These are phyloP conservation scores for Pholiota molesta DNA, from an alignment of 768 basidiomycete species.

Conservation along the genomic window DNA sequence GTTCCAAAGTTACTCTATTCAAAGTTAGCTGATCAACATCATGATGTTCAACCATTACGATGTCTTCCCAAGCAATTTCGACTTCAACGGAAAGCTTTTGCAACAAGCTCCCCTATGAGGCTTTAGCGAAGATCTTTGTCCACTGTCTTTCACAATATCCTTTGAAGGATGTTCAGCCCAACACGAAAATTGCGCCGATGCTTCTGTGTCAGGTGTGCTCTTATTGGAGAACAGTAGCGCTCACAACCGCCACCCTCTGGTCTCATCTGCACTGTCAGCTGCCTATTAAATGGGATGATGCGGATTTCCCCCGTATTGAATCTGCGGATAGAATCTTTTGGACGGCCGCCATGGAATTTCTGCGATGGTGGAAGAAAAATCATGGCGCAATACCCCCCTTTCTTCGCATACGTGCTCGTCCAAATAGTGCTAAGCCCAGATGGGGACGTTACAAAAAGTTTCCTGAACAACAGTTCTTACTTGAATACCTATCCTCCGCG, in stretches of 20 bases:
- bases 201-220: neutral
- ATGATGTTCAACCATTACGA: neutral
- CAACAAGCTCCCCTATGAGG: neutral
- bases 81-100: neutral
- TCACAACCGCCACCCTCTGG: neutral
- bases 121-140: neutral
- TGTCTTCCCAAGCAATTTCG: neutral
- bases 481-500: neutral
- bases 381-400: neutral
- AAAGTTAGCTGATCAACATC: no score
- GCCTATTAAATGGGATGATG: neutral
- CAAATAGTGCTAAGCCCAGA: neutral
- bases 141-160: neutral
- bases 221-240: neutral
- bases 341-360: neutral
- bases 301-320: neutral
- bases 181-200: neutral
- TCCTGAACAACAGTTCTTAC: neutral
- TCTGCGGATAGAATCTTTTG: neutral
- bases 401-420: neutral
- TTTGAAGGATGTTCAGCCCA: neutral
- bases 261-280: neutral
- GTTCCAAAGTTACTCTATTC: conserved; percentile 1
- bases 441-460: no score
- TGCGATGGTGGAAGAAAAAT: neutral